A percentile compares a stretch with the other conserved stretches of the same genome.
Evolutionary conservation across 129 eudicot genomes (phyloP).

Genomic region (Glebionis coronaria): DNA sequence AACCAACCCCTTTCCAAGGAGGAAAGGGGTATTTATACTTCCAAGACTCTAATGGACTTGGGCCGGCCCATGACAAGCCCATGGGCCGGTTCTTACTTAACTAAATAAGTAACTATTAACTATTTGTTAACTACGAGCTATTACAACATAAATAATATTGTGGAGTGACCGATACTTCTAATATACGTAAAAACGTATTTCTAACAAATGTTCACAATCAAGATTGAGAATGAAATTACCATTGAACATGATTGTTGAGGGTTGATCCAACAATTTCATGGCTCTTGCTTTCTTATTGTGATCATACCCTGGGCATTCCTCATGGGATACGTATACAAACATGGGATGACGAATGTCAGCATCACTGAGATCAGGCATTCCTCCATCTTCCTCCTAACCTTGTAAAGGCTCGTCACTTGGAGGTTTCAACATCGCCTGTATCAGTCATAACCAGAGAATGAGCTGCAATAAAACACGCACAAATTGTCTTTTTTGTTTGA

Average conservation of each 20-base stretch:
- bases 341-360: conserved; percentile 83
- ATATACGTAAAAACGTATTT: too few species aligned
- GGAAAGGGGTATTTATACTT: too few species aligned
- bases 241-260: conserved; percentile 82
- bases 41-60: too few species aligned
- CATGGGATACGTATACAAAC: conserved; percentile 79
- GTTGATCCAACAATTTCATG: conserved; percentile 75
- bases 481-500: not conserved
- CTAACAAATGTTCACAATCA: conserved; percentile 81
- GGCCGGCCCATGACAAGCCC: too few species aligned
- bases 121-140: too few species aligned
- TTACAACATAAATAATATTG: too few species aligned
- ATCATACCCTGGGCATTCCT: conserved; percentile 80
- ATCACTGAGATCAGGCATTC: conserved; percentile 53
- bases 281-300: conserved; percentile 91
- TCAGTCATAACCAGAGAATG: conserved; percentile 15
- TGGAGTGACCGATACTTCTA: too few species aligned
- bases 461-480: not conserved
- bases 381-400: conserved; percentile 47
- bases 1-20: too few species aligned
- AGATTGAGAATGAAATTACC: conserved; percentile 80
- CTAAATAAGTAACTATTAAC: too few species aligned
- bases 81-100: too few species aligned
- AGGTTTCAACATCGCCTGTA: conserved; percentile 92
- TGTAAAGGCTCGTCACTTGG: too few species aligned